phyloP scores from a whole-genome alignment of 108 stramenopile species.

The Nannochloropsis gaditana region DNA sequence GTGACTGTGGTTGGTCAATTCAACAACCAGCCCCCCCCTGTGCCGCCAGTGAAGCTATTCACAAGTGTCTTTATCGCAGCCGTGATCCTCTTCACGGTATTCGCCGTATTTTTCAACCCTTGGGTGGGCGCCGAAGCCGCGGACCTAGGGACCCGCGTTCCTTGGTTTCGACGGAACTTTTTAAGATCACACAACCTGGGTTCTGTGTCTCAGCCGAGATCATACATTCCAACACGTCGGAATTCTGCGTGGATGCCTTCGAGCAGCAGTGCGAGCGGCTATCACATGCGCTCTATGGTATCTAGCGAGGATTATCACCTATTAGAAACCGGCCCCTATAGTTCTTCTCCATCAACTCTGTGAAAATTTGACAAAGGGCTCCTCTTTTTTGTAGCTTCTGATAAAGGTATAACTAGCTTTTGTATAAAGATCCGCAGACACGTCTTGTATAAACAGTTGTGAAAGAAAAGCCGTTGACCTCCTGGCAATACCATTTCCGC shows the following conservation, averaged over 20 bases:
- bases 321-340: not conserved
- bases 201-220: not conserved
- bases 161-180: not conserved
- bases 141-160: not conserved
- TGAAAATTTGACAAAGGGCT: no score
- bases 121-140: not conserved
- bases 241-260: not conserved
- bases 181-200: not conserved
- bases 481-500: no score
- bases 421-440: no score
- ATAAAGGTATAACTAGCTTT: no score
- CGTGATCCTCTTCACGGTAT: not conserved
- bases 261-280: not conserved
- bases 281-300: not conserved
- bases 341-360: no score
- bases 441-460: no score
- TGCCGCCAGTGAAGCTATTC: not conserved
- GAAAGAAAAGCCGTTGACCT: no score
- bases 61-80: not conserved
- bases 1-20: not conserved
- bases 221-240: not conserved
- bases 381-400: no score
- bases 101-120: not conserved
- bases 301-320: slow-evolving; percentile 12
- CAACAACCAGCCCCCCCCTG: not conserved